Evolutionary conservation across 2,329 filamentous ascomycete species (phyloP).

Genomic region (Penicillium decumbens): DNA sequence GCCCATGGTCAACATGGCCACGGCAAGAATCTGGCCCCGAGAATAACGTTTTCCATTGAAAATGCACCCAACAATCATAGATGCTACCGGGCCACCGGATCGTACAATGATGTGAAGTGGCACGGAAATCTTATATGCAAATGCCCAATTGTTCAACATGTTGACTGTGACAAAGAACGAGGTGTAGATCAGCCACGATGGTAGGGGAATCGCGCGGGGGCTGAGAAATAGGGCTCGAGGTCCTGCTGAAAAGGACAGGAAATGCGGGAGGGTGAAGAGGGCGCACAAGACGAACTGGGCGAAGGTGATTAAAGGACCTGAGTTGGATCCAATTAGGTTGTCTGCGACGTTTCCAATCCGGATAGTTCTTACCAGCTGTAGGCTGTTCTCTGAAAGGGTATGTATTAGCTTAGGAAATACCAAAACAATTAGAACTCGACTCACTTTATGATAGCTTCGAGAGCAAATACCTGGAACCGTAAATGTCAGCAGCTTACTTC

Average conservation of each 20-base stretch:
- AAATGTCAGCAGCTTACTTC: constrained; percentile 18
- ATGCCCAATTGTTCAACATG: constrained; percentile 94
- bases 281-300: constrained; percentile 84
- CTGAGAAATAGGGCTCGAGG: constrained; percentile 68
- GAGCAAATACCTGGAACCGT: constrained; percentile 70
- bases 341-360: neutral
- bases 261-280: constrained; percentile 68
- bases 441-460: constrained; percentile 93
- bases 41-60: constrained; percentile 78
- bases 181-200: constrained; percentile 83
- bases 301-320: constrained; percentile 80
- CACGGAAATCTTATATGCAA: constrained; percentile 93
- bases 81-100: constrained; percentile 92
- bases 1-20: constrained; percentile 76
- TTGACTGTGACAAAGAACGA: constrained; percentile 90
- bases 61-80: constrained; percentile 82
- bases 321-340: neutral
- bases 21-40: constrained; percentile 71
- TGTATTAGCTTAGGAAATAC: neutral
- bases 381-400: constrained; percentile 63
- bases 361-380: constrained; percentile 61
- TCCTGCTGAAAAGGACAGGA: constrained; percentile 59
- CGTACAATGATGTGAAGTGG: constrained; percentile 95
- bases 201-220: constrained; percentile 73
- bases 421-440: constrained; percentile 29